Conservation (phyloP, 768 basidiomycete species). For the Psilocybe azurescens region DNA sequence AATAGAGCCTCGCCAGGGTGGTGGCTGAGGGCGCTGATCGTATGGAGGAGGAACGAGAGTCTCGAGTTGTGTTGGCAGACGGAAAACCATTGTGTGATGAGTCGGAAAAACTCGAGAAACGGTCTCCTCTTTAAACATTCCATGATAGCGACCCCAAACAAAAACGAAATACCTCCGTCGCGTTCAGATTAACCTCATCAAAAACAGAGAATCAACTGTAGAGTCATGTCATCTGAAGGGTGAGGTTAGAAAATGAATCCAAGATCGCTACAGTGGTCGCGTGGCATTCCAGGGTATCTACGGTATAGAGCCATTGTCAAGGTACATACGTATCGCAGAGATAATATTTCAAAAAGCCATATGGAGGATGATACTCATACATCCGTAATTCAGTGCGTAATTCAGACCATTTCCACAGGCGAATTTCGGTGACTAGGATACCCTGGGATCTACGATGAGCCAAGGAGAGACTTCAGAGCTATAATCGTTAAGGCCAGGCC, state of each 20-base stretch:
- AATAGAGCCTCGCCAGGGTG: constrained; percentile 65
- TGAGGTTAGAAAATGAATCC: constrained; percentile 5
- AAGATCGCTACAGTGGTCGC: constrained; percentile 36
- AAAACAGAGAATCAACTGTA: constrained; percentile 7
- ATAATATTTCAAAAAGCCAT: constrained; percentile 22
- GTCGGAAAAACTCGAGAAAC: constrained; percentile 33
- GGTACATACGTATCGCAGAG: constrained; percentile 27
- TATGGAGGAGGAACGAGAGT: constrained; percentile 60
- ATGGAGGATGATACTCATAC: constrained; percentile 21
- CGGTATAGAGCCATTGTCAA: constrained; percentile 32
- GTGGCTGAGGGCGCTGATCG: constrained; percentile 44
- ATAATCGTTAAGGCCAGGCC: constrained; percentile 16
- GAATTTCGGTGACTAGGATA: constrained; percentile 34
- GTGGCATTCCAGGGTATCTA: constrained; percentile 31
- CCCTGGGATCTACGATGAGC: constrained; percentile 32
- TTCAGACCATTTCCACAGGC: constrained; percentile 20
- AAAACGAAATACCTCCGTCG: constrained; percentile 20
- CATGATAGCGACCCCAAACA: constrained; percentile 15
- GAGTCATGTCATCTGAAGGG: constrained; percentile 5
- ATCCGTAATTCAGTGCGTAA: constrained; percentile 21
- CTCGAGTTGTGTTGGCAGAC: constrained; percentile 65
- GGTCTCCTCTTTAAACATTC: constrained; percentile 46
- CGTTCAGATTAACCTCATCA: constrained; percentile 1
- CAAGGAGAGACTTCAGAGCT: constrained; percentile 9
- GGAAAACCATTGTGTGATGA: constrained; percentile 58